A percentile compares a stretch with the other conserved stretches of the same genome.
phyloP scores from a whole-genome alignment of 1,139 yeast genomes.

The Geotrichum restrictum region DNA sequence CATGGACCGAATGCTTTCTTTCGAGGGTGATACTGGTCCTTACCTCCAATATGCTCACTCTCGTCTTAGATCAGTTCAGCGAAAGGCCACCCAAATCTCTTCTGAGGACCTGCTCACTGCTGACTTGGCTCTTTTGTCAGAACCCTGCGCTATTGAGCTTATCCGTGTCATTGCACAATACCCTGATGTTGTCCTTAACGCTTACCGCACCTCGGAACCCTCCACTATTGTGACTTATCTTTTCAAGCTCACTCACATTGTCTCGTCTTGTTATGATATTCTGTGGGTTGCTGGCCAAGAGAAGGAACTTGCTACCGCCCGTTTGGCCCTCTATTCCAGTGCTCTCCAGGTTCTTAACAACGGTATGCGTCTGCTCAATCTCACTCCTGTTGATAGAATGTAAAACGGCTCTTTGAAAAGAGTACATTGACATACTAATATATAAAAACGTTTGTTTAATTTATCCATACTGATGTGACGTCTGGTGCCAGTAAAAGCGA shows the following conservation, averaged over 20 bases:
- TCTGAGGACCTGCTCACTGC: constrained; percentile 52
- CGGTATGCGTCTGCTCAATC: constrained; percentile 87
- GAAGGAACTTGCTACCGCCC: constrained; percentile 79
- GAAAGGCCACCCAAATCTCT: constrained; percentile 56
- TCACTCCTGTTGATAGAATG: constrained; percentile 99
- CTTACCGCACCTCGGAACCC: constrained; percentile 84
- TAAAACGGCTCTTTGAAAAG: constrained; percentile 37
- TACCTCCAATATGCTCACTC: constrained; percentile 98
- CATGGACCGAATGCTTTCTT: constrained; percentile 97
- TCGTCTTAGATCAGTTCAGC: constrained; percentile 89
- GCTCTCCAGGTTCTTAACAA: constrained; percentile 87
- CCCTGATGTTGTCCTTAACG: constrained; percentile 85
- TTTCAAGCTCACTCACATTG: constrained; percentile 87
- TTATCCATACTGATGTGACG: constrained; percentile 1
- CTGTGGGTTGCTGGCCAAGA: constrained; percentile 98
- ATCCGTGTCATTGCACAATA: constrained; percentile 81
- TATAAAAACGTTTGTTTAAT: not conserved
- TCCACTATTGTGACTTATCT: constrained; percentile 91
- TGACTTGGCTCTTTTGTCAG: constrained; percentile 66
- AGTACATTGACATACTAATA: not conserved
- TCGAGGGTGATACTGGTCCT: constrained; percentile 99
- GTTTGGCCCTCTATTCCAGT: constrained; percentile 86
- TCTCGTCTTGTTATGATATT: constrained; percentile 90
- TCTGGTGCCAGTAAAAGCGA: no score
- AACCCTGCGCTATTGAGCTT: constrained; percentile 69